Percentiles rank a stretch among this genome's conserved stretches.
Conservation (phyloP, 768 basidiomycete species). For the Hypsizygus marmoreus region DNA sequence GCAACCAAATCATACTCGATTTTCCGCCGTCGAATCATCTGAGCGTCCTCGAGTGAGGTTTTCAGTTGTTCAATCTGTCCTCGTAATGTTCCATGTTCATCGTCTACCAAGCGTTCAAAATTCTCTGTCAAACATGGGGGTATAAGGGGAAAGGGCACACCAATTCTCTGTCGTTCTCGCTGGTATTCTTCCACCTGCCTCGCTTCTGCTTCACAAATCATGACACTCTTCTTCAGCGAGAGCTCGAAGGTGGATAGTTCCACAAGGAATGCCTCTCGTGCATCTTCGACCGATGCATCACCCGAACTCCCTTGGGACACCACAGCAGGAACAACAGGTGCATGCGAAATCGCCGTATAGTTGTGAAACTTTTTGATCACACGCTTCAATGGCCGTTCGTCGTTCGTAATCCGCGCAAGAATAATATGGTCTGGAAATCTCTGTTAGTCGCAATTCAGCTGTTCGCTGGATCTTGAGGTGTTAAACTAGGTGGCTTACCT, state of each 20-base stretch:
- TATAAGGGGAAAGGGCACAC: conserved; percentile 40
- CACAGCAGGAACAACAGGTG: conserved; percentile 40
- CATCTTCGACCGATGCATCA: conserved; percentile 56
- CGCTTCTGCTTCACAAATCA: conserved; percentile 85
- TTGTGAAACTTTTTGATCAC: conserved; percentile 82
- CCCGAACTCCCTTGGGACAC: conserved; percentile 24
- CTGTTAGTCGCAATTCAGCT: conserved; percentile 28
- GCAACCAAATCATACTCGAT: conserved; percentile 87
- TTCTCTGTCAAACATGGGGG: conserved; percentile 5
- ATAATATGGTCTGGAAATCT: conserved; percentile 69
- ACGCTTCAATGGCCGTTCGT: conserved; percentile 76
- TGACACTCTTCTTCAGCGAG: conserved; percentile 71
- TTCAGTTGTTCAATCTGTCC: conserved; percentile 81
- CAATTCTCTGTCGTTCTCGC: conserved; percentile 68
- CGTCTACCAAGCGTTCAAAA: conserved; percentile 42
- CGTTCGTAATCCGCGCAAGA: conserved; percentile 78
- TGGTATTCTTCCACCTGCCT: conserved; percentile 87
- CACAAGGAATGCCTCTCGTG: conserved; percentile 75
- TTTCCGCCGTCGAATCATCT: conserved; percentile 71
- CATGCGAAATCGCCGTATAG: conserved; percentile 61
- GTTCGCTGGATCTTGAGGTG: conserved; percentile 2
- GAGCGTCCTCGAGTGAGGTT: conserved; percentile 73
- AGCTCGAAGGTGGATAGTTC: conserved; percentile 79
- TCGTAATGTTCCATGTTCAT: conserved; percentile 67
- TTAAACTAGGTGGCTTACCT: conserved; percentile 36